Evolutionary conservation across 768 basidiomycete species (phyloP), one percentile per base, ranked within the genome.

Genomic region (Pisolithus microcarpus): DNA sequence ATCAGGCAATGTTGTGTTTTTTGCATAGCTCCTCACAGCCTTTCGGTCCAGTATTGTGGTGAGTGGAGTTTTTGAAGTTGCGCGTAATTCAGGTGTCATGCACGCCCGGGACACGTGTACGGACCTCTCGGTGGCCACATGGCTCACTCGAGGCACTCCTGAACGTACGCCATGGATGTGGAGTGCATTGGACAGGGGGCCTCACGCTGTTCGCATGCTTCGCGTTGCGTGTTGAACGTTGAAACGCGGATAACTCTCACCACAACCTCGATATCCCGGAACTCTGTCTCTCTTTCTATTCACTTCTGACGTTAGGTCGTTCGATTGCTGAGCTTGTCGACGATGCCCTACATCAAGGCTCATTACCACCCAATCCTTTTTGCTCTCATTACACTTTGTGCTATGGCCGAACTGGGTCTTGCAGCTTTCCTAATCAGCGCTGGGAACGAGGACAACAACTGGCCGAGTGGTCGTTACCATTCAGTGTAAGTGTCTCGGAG

Each of bases 371-470:
- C 82, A 2, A 74, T 81, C 54, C 67, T 83, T 38, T 84, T 84
- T 55, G 66, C 74, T 10, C 67, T 87, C 61, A 85, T 90, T 70
- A 75, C 81, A 7, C 70, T 85, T 40, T 78, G 75, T 43, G 84
- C 80, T 23, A 73, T 86, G 63, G 80, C 84, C 18, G 86, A 90
- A 65, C 75, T 89, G 48, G 85, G 83, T 47, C 77, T 91, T 48
- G 80, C 84, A 16, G 79, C 83, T 21, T 90, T 84, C 67, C 70
- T 90, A 61, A 78, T 90, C 61, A 80, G 77, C 52, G 75, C 78
- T 5, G 85, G 84, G 19, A 85, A 83, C 62, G 79, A 81, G 58
- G 69, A 75, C 47, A 66, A 71, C 10, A 79, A 75, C 40, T 87
- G 81, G 81, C 75, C 80, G 3, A 80, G 75, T 61, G 62, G 73